phyloP scores from a whole-genome alignment of 345 rosid species.

The Bruguiera sexangula region DNA sequence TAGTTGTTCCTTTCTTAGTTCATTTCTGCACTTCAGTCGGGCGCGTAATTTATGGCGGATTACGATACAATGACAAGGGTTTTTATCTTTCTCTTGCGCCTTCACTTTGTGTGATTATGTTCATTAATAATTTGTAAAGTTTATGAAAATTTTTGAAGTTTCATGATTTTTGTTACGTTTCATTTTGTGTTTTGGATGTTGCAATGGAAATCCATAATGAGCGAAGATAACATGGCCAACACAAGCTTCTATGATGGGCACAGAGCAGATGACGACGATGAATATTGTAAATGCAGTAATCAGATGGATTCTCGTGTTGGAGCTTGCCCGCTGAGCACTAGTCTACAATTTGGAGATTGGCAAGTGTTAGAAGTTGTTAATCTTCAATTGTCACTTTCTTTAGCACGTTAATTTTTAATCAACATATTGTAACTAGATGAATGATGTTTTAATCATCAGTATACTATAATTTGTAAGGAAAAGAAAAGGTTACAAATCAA shows the following conservation, averaged over 20 bases:
- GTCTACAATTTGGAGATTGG: neutral
- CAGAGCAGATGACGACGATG: slow-evolving; percentile 7
- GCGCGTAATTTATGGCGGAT: too few relatives aligned
- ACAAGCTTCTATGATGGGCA: neutral
- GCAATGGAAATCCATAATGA: neutral
- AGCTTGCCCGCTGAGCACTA: neutral
- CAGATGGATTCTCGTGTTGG: neutral
- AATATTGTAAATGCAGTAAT: slow-evolving; percentile 2
- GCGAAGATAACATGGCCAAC: neutral
- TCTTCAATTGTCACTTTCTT: slow-evolving; percentile 21
- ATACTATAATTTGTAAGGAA: too few relatives aligned
- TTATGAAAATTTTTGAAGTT: too few relatives aligned
- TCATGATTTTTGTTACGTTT: too few relatives aligned
- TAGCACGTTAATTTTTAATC: neutral
- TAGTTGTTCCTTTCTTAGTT: neutral
- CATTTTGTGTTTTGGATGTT: too few relatives aligned
- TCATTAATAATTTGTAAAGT: neutral
- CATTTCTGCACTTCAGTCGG: neutral
- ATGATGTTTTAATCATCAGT: too few relatives aligned
- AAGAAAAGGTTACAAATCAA: too few relatives aligned
- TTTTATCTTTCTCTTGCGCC: too few relatives aligned
- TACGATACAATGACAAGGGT: too few relatives aligned
- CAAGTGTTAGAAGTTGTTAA: slow-evolving; percentile 9
- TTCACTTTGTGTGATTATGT: too few relatives aligned
- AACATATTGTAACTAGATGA: neutral